A percentile compares a stretch with the other conserved stretches of the same genome.
Conservation (phyloP, 139 green algal species). For the Chlorella sp. region DNA sequence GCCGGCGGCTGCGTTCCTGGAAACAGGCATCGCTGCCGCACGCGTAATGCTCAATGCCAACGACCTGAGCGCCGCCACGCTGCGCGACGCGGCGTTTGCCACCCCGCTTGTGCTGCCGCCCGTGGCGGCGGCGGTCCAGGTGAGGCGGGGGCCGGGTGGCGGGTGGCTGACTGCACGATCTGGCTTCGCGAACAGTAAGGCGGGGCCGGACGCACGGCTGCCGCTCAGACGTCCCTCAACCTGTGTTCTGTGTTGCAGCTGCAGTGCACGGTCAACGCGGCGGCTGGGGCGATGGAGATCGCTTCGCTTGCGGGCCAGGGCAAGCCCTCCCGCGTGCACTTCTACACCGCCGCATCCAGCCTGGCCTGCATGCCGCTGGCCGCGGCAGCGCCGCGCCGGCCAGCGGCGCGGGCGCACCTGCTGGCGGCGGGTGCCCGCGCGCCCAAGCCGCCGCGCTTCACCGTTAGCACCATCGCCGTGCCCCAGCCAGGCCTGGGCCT, state of each 20-base stretch:
- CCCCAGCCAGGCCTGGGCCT: constrained; percentile 21
- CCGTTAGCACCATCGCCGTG: no score
- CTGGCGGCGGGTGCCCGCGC: no score
- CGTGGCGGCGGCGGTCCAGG: background rate
- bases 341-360: constrained; percentile 17
- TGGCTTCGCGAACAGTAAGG: no score
- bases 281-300: constrained; percentile 11
- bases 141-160: no score
- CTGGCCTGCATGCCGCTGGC: background rate
- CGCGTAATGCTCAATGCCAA: constrained; percentile 22
- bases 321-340: constrained; percentile 17
- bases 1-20: constrained; percentile 70
- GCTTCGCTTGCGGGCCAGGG: background rate
- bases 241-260: no score
- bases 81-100: constrained; percentile 24
- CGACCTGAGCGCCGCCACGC: background rate
- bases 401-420: no score
- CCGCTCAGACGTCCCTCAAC: no score
- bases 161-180: no score
- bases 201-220: background rate
- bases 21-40: constrained; percentile 48
- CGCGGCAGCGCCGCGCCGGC: background rate
- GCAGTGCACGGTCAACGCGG: constrained; percentile 18
- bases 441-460: no score
- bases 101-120: constrained; percentile 22